Percentiles rank a stretch among this genome's conserved stretches.
Evolutionary conservation across 441 rosid species (phyloP).

Genomic region (Dalechampia spathulata): DNA sequence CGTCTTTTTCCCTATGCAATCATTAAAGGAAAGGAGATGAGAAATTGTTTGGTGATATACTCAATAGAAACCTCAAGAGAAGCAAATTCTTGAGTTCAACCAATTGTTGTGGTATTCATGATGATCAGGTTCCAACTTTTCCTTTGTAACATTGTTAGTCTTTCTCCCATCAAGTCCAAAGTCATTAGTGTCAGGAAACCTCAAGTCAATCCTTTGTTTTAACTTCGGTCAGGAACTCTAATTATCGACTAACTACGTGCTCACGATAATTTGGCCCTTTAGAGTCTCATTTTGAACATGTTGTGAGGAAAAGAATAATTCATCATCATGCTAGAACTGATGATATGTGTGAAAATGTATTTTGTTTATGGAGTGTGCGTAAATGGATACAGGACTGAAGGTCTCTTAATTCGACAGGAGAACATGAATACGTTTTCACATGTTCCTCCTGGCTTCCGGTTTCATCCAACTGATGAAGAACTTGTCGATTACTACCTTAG

Average conservation of each 20-base stretch:
- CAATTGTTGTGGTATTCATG: neutral
- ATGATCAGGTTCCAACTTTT: slow-evolving; percentile 12
- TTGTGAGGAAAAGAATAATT: no score
- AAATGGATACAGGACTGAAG: slow-evolving; percentile 27
- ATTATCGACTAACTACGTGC: no score
- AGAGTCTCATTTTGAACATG: no score
- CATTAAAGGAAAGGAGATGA: slow-evolving; percentile 1
- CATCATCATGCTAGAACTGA: neutral
- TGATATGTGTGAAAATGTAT: neutral
- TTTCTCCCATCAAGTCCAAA: no score
- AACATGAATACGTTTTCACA: slow-evolving; percentile 73
- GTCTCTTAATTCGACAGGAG: slow-evolving; percentile 1
- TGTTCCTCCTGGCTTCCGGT: slow-evolving; percentile 98
- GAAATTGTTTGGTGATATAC: neutral
- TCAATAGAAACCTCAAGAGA: neutral
- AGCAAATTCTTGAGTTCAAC: slow-evolving; percentile 4
- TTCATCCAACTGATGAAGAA: slow-evolving; percentile 99
- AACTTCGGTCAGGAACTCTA: neutral
- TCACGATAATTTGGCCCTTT: no score
- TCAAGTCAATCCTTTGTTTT: no score
- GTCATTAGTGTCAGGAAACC: no score
- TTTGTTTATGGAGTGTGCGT: neutral
- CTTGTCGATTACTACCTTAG: slow-evolving; percentile 96
- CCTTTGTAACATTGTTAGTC: neutral
- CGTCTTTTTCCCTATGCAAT: neutral